Evolutionary conservation across 148 eudicot genomes (phyloP).

Genomic region (Dianthus caryophyllus): DNA sequence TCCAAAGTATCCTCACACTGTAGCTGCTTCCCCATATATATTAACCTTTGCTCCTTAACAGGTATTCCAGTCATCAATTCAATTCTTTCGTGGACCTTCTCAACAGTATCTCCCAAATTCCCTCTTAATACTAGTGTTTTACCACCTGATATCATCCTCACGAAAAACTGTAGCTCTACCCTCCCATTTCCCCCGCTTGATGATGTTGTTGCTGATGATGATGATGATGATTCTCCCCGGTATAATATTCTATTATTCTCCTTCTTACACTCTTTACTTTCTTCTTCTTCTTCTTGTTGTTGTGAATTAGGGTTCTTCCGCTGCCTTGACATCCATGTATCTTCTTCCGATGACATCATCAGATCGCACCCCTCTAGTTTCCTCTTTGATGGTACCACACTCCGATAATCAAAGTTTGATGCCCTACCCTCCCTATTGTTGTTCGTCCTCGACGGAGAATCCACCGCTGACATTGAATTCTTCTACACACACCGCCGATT

Average conservation of each 20-base stretch:
- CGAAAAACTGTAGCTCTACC: slow-evolving; percentile 50
- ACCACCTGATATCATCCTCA: slow-evolving; percentile 35
- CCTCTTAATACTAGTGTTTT: slow-evolving; percentile 47
- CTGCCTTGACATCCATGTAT: background rate
- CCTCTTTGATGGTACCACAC: slow-evolving; percentile 34
- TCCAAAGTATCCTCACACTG: slow-evolving; percentile 54
- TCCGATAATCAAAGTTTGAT: slow-evolving; percentile 1
- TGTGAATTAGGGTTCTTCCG: slow-evolving; percentile 13
- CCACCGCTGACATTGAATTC: slow-evolving; percentile 14
- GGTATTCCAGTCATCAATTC: slow-evolving; percentile 43
- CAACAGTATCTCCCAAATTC: slow-evolving; percentile 41
- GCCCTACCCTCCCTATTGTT: background rate
- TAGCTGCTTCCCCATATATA: slow-evolving; percentile 61
- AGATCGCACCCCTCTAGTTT: slow-evolving; percentile 48
- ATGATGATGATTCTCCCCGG: too few relatives aligned
- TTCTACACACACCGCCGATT: background rate
- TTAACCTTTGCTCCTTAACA: slow-evolving; percentile 42
- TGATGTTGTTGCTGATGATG: too few relatives aligned
- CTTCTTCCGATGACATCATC: background rate
- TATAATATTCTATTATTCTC: too few relatives aligned
- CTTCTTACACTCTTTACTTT: too few relatives aligned
- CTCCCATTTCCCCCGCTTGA: background rate
- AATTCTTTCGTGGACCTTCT: slow-evolving; percentile 38
- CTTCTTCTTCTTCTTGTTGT: too few relatives aligned
- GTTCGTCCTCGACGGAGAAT: slow-evolving; percentile 5